phyloP scores from a whole-genome alignment of 2,329 filamentous ascomycete genomes.

The Neonectria faginata region DNA sequence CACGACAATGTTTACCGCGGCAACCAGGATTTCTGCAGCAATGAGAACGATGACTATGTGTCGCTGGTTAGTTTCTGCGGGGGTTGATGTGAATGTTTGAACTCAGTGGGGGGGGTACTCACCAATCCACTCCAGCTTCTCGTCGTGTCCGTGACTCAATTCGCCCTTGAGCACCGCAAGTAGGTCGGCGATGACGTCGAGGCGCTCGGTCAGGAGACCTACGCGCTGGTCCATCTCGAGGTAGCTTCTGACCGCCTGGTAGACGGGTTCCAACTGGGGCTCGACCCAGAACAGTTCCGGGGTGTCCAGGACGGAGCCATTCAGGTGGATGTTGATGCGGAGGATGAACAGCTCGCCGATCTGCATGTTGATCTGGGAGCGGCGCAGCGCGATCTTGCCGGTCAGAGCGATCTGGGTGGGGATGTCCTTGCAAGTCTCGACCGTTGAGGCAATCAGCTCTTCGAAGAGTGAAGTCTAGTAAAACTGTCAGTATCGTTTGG shows the following conservation, averaged over 20 bases:
- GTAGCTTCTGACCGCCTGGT: constrained; percentile 94
- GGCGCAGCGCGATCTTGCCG: constrained; percentile 88
- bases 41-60: constrained; percentile 88
- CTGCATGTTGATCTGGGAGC: constrained; percentile 98
- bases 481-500: constrained; percentile 33
- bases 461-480: constrained; percentile 90
- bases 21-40: constrained; percentile 93
- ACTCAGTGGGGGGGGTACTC: constrained; percentile 53
- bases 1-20: constrained; percentile 93
- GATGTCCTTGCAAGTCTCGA: constrained; percentile 92
- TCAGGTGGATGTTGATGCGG: constrained; percentile 97
- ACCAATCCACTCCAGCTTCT: constrained; percentile 93
- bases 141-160: constrained; percentile 90
- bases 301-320: constrained; percentile 95
- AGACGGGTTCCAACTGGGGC: constrained; percentile 94
- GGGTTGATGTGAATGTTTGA: not conserved
- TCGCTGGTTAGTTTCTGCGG: constrained; percentile 30
- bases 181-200: constrained; percentile 90
- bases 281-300: constrained; percentile 99
- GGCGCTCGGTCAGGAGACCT: constrained; percentile 84
- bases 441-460: constrained; percentile 92
- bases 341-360: constrained; percentile 98
- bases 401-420: constrained; percentile 93
- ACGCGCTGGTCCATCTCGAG: constrained; percentile 98
- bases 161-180: constrained; percentile 95